Conservation (phyloP, 495 filamentous ascomycete species). For the Talaromyces wortmannii region DNA sequence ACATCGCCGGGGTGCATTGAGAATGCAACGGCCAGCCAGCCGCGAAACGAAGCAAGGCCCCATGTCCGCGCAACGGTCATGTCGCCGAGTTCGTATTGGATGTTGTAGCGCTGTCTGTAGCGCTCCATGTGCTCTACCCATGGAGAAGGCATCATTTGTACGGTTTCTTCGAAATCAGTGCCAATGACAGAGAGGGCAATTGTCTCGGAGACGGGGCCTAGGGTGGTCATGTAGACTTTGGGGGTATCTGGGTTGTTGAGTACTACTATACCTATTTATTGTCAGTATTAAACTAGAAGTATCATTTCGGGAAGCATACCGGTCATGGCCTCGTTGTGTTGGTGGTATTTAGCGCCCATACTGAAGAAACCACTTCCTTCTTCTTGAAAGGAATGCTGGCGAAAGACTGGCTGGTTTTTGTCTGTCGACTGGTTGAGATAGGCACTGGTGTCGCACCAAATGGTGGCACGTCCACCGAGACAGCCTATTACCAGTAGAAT, state of each 20-base stretch:
- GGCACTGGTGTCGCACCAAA: not conserved
- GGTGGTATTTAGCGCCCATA: slow-evolving; percentile 1
- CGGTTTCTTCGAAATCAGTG: not conserved
- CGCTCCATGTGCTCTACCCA: slow-evolving; percentile 28
- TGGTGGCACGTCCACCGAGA: not conserved
- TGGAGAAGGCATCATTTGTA: slow-evolving; percentile 3
- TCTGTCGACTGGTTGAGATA: not conserved
- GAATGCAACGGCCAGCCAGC: slow-evolving; percentile 31
- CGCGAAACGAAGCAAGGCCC: slow-evolving; percentile 39
- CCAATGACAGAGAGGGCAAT: not conserved
- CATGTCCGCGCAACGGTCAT: slow-evolving; percentile 36
- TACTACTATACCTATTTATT: not conserved
- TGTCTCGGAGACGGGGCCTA: not conserved
- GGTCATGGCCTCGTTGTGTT: slow-evolving; percentile 2
- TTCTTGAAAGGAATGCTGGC: slow-evolving; percentile 2
- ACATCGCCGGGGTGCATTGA: slow-evolving; percentile 45
- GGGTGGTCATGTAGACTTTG: not conserved
- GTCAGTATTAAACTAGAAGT: not conserved
- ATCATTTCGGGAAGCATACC: not conserved
- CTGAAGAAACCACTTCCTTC: not conserved
- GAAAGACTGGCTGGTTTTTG: not conserved
- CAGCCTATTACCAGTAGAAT: not conserved
- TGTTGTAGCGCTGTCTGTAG: slow-evolving; percentile 33
- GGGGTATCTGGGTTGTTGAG: not conserved
- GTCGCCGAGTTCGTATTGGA: slow-evolving; percentile 37